Evolutionary conservation across 768 basidiomycete species (phyloP), one percentile per base, ranked within the genome.

Genomic region (Boletellus ananas): DNA sequence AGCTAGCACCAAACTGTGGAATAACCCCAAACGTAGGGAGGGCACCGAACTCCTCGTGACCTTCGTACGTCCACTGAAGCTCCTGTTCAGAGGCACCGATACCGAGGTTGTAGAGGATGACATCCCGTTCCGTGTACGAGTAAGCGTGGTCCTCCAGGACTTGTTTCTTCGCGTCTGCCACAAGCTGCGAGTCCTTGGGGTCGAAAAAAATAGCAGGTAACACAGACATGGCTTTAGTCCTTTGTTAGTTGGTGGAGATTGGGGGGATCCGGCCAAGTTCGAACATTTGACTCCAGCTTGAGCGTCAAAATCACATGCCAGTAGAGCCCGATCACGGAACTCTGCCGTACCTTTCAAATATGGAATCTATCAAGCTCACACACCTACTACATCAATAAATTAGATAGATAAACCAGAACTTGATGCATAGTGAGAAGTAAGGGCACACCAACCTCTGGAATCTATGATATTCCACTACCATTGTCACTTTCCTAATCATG

Each of bases 1-100:
- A 74, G 57, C 82, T 87, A 1, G 90, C 83, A 18, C 73, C 64
- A 68, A 98, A 91, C 65, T 93, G 93, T 14, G 96, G 95, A 50
- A 98, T 79, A 35, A 98, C 94, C 27, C 93, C 96, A 62, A 96
- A 98, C 0, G 94, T 98, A 0, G 94, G 96, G 33, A 99, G 70
- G 1, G 88, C 84, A 49, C 78, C 67, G 69, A 99, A 99, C 13
- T 84, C 77, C 40, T 94, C 91, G 64, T 92, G 79, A 36, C 85
- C 84, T 71, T 99, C 96, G 59, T 83, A 98, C 11, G 85, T 84
- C 87, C 91, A 93, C 56, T 92, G 83, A 6, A 97, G 79, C 50
- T 99, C 94, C 60, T 88, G 81, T 71, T 87, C 94, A 1, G 87
- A 94, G 20, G 94, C 96, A 11, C 96, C 96, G 50, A 98, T 71